Evolutionary conservation across 257 asterid species (phyloP).

Genomic region (Gentiana macrophylla): DNA sequence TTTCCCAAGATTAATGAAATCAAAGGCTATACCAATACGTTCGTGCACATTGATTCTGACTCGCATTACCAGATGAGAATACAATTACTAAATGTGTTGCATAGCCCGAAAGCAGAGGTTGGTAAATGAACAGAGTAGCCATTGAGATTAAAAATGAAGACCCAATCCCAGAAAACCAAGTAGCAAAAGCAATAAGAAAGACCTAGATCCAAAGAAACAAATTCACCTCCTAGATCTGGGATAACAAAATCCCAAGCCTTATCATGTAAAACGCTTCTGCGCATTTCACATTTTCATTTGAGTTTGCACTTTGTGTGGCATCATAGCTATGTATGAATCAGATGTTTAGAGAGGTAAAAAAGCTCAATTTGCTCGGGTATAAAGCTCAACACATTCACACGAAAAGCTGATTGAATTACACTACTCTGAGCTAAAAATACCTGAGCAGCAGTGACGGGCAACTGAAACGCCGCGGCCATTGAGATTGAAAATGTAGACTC

Average conservation of each 20-base stretch:
- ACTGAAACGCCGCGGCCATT: too few species aligned
- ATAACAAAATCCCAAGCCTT: constrained; percentile 6
- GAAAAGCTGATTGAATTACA: too few species aligned
- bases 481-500: too few species aligned
- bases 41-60: background rate
- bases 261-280: background rate
- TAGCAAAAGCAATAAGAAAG: constrained; percentile 9
- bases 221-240: constrained; percentile 30
- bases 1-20: background rate
- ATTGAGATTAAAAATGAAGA: constrained; percentile 17
- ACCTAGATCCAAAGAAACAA: constrained; percentile 61
- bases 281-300: constrained; percentile 7
- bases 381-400: too few species aligned
- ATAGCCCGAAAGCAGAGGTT: constrained; percentile 73
- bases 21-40: background rate
- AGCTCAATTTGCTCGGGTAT: too few species aligned
- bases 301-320: too few species aligned
- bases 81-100: background rate
- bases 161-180: constrained; percentile 12
- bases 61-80: background rate
- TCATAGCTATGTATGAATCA: too few species aligned
- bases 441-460: too few species aligned
- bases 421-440: too few species aligned
- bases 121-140: constrained; percentile 74
- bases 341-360: too few species aligned